Conservation (phyloP, 1,284 basidiomycete species). For the Sanghuangporus weigelae region DNA sequence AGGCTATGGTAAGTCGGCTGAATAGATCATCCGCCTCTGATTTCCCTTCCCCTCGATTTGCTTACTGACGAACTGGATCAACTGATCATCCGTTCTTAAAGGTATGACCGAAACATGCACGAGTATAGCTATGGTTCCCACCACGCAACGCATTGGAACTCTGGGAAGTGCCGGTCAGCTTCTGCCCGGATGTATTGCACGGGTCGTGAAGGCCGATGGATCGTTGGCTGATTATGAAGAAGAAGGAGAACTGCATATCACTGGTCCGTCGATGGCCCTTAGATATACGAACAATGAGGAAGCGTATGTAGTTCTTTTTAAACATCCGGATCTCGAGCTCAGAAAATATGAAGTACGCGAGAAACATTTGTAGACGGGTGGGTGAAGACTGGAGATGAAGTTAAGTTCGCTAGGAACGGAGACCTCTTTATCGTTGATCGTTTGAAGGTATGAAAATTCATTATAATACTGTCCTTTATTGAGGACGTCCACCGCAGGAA, state of each 20-base stretch:
- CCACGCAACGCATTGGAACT: slow-evolving; percentile 42
- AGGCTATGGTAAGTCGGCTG: slow-evolving; percentile 46
- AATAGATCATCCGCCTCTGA: background rate
- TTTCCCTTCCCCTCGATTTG: slow-evolving; percentile 31
- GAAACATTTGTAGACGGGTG: slow-evolving; percentile 58
- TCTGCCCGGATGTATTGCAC: slow-evolving; percentile 47
- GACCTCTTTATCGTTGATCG: slow-evolving; percentile 65
- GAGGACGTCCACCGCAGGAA: slow-evolving; percentile 4
- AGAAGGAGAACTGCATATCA: slow-evolving; percentile 60
- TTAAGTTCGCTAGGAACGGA: slow-evolving; percentile 46
- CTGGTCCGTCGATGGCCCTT: slow-evolving; percentile 52
- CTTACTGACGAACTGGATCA: slow-evolving; percentile 17
- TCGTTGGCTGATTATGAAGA: slow-evolving; percentile 55
- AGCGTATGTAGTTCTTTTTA: slow-evolving; percentile 43
- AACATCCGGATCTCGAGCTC: background rate
- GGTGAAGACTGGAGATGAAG: slow-evolving; percentile 69
- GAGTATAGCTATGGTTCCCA: slow-evolving; percentile 43
- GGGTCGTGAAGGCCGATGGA: slow-evolving; percentile 58
- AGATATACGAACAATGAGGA: slow-evolving; percentile 48
- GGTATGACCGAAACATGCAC: slow-evolving; percentile 48
- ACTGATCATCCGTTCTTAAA: slow-evolving; percentile 8
- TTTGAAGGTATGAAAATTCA: slow-evolving; percentile 43
- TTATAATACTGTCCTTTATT: background rate
- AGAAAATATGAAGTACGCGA: slow-evolving; percentile 37
- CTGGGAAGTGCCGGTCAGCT: slow-evolving; percentile 55